Percentiles rank a stretch among this genome's conserved stretches.
phyloP scores from a whole-genome alignment of 2,329 filamentous ascomycete species.

The Pseudogymnoascus destructans region DNA sequence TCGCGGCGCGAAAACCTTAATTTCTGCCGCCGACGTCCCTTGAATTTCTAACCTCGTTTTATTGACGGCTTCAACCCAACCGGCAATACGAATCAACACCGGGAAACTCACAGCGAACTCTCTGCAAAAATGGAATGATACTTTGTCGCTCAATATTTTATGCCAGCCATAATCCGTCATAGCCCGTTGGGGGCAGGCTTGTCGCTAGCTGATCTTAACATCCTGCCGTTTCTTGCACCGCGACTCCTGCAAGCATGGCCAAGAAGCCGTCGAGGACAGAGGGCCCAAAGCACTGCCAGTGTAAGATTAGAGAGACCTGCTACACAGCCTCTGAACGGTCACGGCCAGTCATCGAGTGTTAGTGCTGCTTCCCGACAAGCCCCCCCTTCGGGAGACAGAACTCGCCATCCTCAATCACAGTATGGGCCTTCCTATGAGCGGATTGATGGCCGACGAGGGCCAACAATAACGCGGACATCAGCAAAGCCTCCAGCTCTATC shows the following conservation, averaged over 20 bases:
- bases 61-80: background rate
- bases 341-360: background rate
- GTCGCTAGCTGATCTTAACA: constrained; percentile 22
- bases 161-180: constrained; percentile 12
- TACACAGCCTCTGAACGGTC: background rate
- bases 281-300: background rate
- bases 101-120: background rate
- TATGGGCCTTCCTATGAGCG: background rate
- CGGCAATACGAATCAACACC: constrained; percentile 2
- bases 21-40: constrained; percentile 4
- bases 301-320: background rate
- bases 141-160: background rate
- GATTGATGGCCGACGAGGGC: background rate
- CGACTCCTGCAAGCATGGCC: constrained; percentile 26
- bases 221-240: constrained; percentile 25
- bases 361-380: background rate
- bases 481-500: background rate
- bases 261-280: background rate
- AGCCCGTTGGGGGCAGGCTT: constrained; percentile 21
- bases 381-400: background rate
- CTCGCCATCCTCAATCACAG: background rate
- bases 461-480: background rate
- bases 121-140: background rate
- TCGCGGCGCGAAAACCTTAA: constrained; percentile 6
- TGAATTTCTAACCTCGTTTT: constrained; percentile 1